Evolutionary conservation across 805 yeast species (phyloP), one percentile per base, ranked within the genome.

Genomic region (Metschnikowia lochheadii): DNA sequence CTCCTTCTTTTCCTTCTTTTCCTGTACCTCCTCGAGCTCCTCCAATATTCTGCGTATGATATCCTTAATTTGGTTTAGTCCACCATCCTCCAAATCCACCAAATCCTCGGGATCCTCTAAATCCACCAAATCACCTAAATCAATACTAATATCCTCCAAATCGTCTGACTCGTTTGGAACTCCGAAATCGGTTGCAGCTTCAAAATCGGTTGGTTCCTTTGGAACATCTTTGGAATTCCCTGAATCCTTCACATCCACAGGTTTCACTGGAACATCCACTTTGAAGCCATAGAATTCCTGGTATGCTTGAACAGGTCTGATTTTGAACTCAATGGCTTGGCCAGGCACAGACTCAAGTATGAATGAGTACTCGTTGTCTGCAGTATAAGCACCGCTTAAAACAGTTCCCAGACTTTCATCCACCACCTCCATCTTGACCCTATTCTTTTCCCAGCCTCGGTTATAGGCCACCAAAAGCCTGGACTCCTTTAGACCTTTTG

Each of bases 361-460:
- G 20, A 54, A 54, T 15, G 41, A 46, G 26, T 52, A 54, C 17
- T 38, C 17, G 6, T 43, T 49, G 10, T 47, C 39, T 11, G 29
- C 48, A 17, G 18, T 45, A 21, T 54, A 54, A 11, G 15, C 36
- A 6, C 57, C 57, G 7, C 23, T 21, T 17, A 54, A 41, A 2
- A 43, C 39, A 5, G 15, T 5, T 5, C 50, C 55, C 17, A 51
- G 41, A 11, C 13, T 34, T 11, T 43, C 50, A 31, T 49, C 58
- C 15, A 46, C 35, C 26, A 53, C 48, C 34, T 50, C 48, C 48
- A 55, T 43, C 13, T 42, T 35, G 32, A 52, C 48, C n/a, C 29
- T 42, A 2, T 41, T 36, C 14, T 40, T 20, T 13, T 46, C 52
- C 46, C 40, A n/a, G 17, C 58, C 58, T 2, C 46, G 40, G 44